Evolutionary conservation across 441 rosid genomes (phyloP), one percentile per base, ranked within the genome.

Genomic region (Erodium moschatum): DNA sequence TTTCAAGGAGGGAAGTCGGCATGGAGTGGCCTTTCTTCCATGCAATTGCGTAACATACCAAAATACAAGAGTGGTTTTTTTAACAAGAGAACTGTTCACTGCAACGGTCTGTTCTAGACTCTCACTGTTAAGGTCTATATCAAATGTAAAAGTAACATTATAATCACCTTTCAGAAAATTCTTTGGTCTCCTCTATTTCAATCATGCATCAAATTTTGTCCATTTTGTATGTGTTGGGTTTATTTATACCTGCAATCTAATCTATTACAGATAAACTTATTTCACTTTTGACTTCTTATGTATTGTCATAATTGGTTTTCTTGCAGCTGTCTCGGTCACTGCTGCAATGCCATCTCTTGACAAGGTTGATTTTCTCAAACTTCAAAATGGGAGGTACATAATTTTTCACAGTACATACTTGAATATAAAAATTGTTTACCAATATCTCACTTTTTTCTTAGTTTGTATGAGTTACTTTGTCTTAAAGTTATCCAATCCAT

Each of bases 31-130:
- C 69, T 74, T 63, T 81, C 89, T 81, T 88, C 97, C 89, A 72
- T 91, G 88, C 90, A 85, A 72, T 65, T 76, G 75, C 80, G 73
- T 81, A 73, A 73, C 75, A 75, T 83, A 65, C 72, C 84, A 44
- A 86, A 79, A 82, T 65, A 86, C 82, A 84, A 76, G 79, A 78
- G 81, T 80, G 80, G 76, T 86, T 81, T 86, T 84, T 66, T 85
- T 73, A 86, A 87, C 82, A 79, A 71, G 74, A 74, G 77, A 77
- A 71, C 76, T 73, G 67, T 91, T 83, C 82, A 72, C 86, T 91
- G 96, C 92, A 83, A 90, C 72, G 97, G 97, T 94, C 99, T 75
- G 99, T 89, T 85, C 92, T 88, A 84, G 87, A 86, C 81, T 84
- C 91, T 85, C 81, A 73, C 48, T 80, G 69, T 63, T 63, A 81